Evolutionary conservation across 441 rosid genomes (phyloP), one percentile per base, ranked within the genome.

Genomic region (Omphalea diandra): DNA sequence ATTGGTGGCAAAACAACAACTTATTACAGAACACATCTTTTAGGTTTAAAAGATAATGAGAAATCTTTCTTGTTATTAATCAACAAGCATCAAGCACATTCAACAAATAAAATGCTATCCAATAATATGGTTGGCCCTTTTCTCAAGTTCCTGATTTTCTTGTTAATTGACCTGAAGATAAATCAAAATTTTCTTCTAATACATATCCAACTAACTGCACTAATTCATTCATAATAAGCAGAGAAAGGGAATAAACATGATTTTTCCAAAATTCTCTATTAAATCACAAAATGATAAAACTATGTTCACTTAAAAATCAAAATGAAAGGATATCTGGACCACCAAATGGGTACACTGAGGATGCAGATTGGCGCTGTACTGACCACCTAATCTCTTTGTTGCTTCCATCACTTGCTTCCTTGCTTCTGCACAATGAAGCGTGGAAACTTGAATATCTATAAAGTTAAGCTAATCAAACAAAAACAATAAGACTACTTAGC

Each of bases 341-440:
- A 96, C 91, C 88, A 96, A 86, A 85, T 93, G 99, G 66, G 98
- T 91, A 69, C 98, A 96, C 27, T 78, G 93, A 26, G 86, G 88
- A 83, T 89, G 94, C 69, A 96, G 86, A 78, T 84, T 79, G 10
- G 96, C 87, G 78, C 97, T 91, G 70, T 96, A 96, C 69, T 83
- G 86, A 57, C 99, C 97, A 55, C 97, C 97, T 27, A 96, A 83
- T 80, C 98, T 89, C 84, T 88, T 94, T 0, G 97, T 87, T 9
- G 98, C 98, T 77, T 90, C 98, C 94, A 81, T 93, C 38, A 95
- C 99, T 77, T 95, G 96, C 71, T 82, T 87, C 81, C 99, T 86
- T 65, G 98, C 97, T 80, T 93, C 99, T 96, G 83, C 77, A 60
- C 14, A 71, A 46, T 63, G 73, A 40, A 33, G n/a, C n/a, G n/a